Percentiles rank a stretch among this genome's conserved stretches.
These are phyloP conservation scores for Cryphonectria japonica DNA, from an alignment of 2,329 filamentous ascomycete genomes.

Conservation along the genomic window DNA sequence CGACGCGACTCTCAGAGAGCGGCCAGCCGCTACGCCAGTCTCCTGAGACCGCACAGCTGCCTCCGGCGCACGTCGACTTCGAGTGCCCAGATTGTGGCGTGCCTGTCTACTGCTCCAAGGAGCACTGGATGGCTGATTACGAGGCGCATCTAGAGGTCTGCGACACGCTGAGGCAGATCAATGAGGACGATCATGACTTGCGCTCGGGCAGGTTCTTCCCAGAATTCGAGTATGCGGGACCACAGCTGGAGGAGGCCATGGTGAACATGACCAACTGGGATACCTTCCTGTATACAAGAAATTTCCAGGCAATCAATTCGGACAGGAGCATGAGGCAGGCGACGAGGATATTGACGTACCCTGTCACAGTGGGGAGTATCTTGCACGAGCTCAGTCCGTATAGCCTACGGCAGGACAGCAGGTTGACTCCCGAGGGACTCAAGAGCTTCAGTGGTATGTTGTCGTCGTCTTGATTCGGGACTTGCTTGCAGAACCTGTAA, in stretches of 20 bases:
- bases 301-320: slow-evolving; percentile 88
- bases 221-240: slow-evolving; percentile 88
- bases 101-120: slow-evolving; percentile 89
- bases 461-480: not conserved
- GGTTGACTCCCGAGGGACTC: slow-evolving; percentile 83
- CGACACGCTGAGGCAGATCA: slow-evolving; percentile 88
- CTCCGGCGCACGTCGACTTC: slow-evolving; percentile 84
- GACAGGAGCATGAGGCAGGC: slow-evolving; percentile 91
- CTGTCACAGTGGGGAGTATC: slow-evolving; percentile 86
- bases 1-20: slow-evolving; percentile 71
- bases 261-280: slow-evolving; percentile 99
- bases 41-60: slow-evolving; percentile 52
- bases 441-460: slow-evolving; percentile 87
- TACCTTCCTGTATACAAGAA: slow-evolving; percentile 89
- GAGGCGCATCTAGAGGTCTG: slow-evolving; percentile 91
- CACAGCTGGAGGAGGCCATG: slow-evolving; percentile 88
- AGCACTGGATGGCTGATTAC: slow-evolving; percentile 96
- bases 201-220: slow-evolving; percentile 88
- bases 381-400: slow-evolving; percentile 96
- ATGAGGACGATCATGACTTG: slow-evolving; percentile 97
- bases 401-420: slow-evolving; percentile 71
- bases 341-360: slow-evolving; percentile 91
- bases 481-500: not conserved
- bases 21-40: slow-evolving; percentile 61
- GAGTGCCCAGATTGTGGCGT: slow-evolving; percentile 97